Percentiles rank a stretch among this genome's conserved stretches.
phyloP scores from a whole-genome alignment of 23 red algal genomes.

The Gracilaria gracilis region DNA sequence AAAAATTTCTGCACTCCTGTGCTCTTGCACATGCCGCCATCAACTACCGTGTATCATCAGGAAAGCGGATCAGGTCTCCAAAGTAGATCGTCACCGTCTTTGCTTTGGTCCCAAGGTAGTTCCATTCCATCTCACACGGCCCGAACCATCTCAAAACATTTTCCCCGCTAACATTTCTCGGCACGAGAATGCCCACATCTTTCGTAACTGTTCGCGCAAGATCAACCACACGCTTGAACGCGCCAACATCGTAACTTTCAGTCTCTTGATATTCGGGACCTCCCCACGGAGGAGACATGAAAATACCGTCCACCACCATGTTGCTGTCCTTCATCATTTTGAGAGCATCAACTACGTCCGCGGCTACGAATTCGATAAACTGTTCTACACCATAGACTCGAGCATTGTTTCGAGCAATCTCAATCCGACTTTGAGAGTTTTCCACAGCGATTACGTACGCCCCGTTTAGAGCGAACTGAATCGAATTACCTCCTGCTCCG shows the following conservation, averaged over 20 bases:
- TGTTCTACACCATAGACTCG: conserved; percentile 82
- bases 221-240: conserved; percentile 29
- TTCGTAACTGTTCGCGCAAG: conserved; percentile 26
- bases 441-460: conserved; percentile 86
- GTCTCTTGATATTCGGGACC: conserved; percentile 79
- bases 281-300: conserved; percentile 94
- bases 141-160: conserved; percentile 43
- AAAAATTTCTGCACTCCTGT: neutral
- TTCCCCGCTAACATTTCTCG: conserved; percentile 45
- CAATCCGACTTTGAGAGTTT: conserved; percentile 10
- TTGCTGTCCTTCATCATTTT: conserved; percentile 27
- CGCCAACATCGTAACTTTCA: conserved; percentile 55
- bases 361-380: conserved; percentile 82
- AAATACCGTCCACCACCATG: conserved; percentile 74
- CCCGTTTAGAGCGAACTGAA: conserved; percentile 81
- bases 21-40: neutral
- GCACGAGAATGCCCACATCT: conserved; percentile 83
- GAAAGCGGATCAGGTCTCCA: conserved; percentile 43
- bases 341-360: conserved; percentile 80
- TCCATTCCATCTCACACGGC: conserved; percentile 75
- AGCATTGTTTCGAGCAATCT: conserved; percentile 81
- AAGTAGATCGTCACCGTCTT: conserved; percentile 85
- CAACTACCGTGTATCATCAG: neutral
- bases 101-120: conserved; percentile 58
- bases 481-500: conserved; percentile 90